A percentile compares a stretch with the other conserved stretches of the same genome.
Evolutionary conservation across 2,329 filamentous ascomycete genomes (phyloP).

Genomic region (Trichoderma pleuroti): DNA sequence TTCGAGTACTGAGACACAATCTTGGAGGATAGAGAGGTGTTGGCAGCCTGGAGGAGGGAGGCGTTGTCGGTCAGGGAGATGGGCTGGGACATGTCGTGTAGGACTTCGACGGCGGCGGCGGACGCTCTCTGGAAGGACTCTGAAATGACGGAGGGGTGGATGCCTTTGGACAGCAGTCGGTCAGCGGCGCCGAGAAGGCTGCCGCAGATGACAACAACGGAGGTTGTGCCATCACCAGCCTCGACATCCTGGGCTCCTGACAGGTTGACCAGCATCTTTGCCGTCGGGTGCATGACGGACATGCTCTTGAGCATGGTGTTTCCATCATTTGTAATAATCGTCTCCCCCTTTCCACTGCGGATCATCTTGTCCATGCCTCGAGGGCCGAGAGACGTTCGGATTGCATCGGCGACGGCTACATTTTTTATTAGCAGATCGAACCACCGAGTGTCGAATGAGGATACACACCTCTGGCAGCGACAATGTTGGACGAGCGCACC

Average conservation of each 20-base stretch:
- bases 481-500: constrained; percentile 93
- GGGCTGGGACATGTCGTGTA: constrained; percentile 94
- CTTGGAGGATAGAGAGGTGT: constrained; percentile 95
- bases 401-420: constrained; percentile 90
- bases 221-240: constrained; percentile 96
- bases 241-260: constrained; percentile 97
- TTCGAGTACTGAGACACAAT: constrained; percentile 98
- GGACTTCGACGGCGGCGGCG: constrained; percentile 78
- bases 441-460: neutral
- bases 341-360: constrained; percentile 91
- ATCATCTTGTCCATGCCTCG: constrained; percentile 99
- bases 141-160: constrained; percentile 96
- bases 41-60: constrained; percentile 91
- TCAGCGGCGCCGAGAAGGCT: constrained; percentile 92
- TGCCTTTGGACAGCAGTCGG: constrained; percentile 83
- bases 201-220: constrained; percentile 95
- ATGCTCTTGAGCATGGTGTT: constrained; percentile 99
- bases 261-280: constrained; percentile 97
- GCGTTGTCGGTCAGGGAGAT: constrained; percentile 84
- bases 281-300: constrained; percentile 98
- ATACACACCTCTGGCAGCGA: constrained; percentile 81
- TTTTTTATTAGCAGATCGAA: neutral
- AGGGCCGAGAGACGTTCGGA: constrained; percentile 91
- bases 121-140: constrained; percentile 96
- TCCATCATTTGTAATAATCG: constrained; percentile 98